phyloP scores from a whole-genome alignment of 2,329 filamentous ascomycete genomes.

The Thielaviopsis musarum region DNA sequence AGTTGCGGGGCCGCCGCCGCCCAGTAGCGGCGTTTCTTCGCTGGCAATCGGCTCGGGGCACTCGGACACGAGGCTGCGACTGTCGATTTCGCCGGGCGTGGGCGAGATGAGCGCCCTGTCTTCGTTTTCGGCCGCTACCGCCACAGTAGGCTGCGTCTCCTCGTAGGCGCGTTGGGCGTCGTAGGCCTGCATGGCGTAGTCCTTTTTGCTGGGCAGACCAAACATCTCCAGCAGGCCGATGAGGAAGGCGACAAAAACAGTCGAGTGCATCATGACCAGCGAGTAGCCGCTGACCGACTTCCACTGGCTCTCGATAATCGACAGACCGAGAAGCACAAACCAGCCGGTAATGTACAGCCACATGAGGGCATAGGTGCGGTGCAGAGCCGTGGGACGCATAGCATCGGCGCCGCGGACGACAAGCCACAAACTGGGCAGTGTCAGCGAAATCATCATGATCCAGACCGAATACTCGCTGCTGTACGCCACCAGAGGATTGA shows the following conservation, averaged over 20 bases:
- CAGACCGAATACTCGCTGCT: conserved; percentile 63
- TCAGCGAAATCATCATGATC: conserved; percentile 71
- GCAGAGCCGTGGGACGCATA: conserved; percentile 69
- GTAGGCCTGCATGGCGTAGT: conserved; percentile 44
- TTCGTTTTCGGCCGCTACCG: conserved; percentile 4
- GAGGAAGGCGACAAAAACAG: conserved; percentile 55
- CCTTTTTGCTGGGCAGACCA: conserved; percentile 51
- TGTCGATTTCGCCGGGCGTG: conserved; percentile 17
- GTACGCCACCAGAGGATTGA: conserved; percentile 85
- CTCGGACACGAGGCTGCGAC: conserved; percentile 6
- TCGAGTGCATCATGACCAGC: conserved; percentile 62
- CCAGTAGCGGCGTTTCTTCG: conserved; percentile 35
- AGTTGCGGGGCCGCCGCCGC: conserved; percentile 13
- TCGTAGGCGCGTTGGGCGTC: conserved; percentile 20
- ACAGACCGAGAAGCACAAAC: conserved; percentile 51
- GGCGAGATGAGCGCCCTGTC: conserved; percentile 15
- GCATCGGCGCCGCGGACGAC: conserved; percentile 63
- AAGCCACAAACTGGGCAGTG: conserved; percentile 70
- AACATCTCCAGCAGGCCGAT: conserved; percentile 71
- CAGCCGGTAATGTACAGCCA: conserved; percentile 74
- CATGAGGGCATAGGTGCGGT: conserved; percentile 61
- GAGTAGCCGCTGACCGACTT: conserved; percentile 64
- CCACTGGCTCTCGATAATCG: conserved; percentile 60
- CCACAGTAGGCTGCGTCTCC: background rate
- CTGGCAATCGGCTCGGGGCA: conserved; percentile 2